Evolutionary conservation across 257 asterid species (phyloP).

Genomic region (Voacanga thouarsii): DNA sequence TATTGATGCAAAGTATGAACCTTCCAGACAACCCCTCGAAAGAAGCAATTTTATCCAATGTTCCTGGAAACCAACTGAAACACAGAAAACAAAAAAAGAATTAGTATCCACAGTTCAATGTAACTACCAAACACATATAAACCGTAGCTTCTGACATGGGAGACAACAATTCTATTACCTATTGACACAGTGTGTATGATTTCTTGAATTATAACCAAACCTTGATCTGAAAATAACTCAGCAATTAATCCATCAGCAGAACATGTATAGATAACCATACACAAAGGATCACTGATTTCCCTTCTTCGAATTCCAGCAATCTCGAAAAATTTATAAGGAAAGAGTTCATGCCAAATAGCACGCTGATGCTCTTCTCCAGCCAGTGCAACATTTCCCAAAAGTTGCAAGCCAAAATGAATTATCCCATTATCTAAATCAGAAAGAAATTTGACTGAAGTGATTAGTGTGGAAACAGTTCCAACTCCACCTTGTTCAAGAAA

Average conservation of each 20-base stretch:
- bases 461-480: slow-evolving; percentile 34
- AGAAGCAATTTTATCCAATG: slow-evolving; percentile 66
- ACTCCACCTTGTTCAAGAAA: slow-evolving; percentile 67
- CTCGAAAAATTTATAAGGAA: slow-evolving; percentile 47
- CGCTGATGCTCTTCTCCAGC: slow-evolving; percentile 58
- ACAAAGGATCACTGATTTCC: slow-evolving; percentile 71
- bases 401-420: slow-evolving; percentile 59
- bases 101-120: neutral
- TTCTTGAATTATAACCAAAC: slow-evolving; percentile 42
- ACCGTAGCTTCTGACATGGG: neutral
- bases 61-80: slow-evolving; percentile 65
- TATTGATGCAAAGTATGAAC: slow-evolving; percentile 31
- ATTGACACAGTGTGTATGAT: slow-evolving; percentile 48
- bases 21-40: slow-evolving; percentile 55
- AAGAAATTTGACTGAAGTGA: slow-evolving; percentile 31
- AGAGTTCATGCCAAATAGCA: slow-evolving; percentile 61
- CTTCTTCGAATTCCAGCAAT: slow-evolving; percentile 50
- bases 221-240: slow-evolving; percentile 49
- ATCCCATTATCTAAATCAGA: slow-evolving; percentile 38
- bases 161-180: slow-evolving; percentile 33
- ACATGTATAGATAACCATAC: slow-evolving; percentile 74
- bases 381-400: slow-evolving; percentile 72
- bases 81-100: slow-evolving; percentile 9
- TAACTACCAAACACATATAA: neutral
- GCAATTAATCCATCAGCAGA: slow-evolving; percentile 25